Evolutionary conservation across 2,329 filamentous ascomycete species (phyloP), one percentile per base, ranked within the genome.

Genomic region (Malbranchea zuffiana): DNA sequence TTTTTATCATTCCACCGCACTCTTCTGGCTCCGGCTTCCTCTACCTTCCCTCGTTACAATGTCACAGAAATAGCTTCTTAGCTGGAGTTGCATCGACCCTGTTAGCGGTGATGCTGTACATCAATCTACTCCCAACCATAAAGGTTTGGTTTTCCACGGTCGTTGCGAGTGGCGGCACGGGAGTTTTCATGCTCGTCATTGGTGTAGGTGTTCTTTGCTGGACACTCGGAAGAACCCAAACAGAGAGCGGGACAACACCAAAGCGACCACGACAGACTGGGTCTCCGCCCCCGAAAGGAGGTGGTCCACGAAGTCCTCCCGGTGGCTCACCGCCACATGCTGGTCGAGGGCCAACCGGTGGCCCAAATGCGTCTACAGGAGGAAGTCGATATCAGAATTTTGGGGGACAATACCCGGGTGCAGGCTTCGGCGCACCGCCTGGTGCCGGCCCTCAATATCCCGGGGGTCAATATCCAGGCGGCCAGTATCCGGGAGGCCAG

Each of bases 1-100:
- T 96, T 55, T 95, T 95, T 65, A 81, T 95, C 57, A 87, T 96
- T 52, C 88, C 88, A 5, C 84, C 87, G 31, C 86, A 94, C 59
- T 88, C 86, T 7, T 73, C 87, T 5, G 88, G 88, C 36, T 76
- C 78, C 0, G 88, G 88, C 21, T 95, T 95, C 60, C 68, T 96
- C 18, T 95, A 96, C 59, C 74, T 96, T n/a, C 88, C 88, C 0
- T 94, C 87, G 0, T 61, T 96, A 44, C 74, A 80, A 53, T 81
- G 84, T 13, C 83, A 90, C 52, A 71, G 80, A 52, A 94, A 94
- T 60, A 93, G 84, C 62, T 96, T 95, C 59, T 71, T 86, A 15
- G 86, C 87, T 3, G 88, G 88, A 18, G 85, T 86, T 49, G 81
- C 78, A 26, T 80, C 75, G 42, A 85, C 84, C 2, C 63, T 94